Evolutionary conservation across 495 filamentous ascomycete species (phyloP), one percentile per base, ranked within the genome.

Genomic region (Neohortaea acidophila): DNA sequence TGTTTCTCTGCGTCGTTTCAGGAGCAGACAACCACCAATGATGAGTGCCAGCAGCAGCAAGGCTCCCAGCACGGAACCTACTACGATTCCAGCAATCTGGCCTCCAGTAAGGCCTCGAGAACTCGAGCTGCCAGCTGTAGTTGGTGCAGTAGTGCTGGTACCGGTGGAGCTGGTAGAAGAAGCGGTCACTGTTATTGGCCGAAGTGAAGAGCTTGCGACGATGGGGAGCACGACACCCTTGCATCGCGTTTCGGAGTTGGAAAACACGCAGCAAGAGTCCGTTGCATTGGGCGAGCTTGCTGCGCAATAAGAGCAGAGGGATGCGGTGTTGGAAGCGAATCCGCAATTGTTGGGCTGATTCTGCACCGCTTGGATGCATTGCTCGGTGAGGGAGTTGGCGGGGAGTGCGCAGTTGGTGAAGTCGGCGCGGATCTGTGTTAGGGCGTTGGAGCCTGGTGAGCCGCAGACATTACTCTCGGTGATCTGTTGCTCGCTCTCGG

Each of bases 321-420:
- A 85, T 44, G 79, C 61, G 0, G 83, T 70, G 57, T 91, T 96
- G 13, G 70, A 61, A 21, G 70, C 70, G 56, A 75, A 99, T 29
- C 91, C 91, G 59, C 91, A 99, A 49, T 96, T 77, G 23, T 78
- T 59, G 0, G 77, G 75, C 60, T 99, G 85, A 54, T 96, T 99
- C 21, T 64, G 54, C 21, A 70, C 67, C 38, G 76, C 91, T 27
- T 67, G 62, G 25, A 96, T 73, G 62, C 91, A 99, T 36, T 60
- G 62, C 29, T 67, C 69, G 21, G 69, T 76, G 20, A 99, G 65
- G 4, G 91, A 79, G 36, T 81, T 64, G 10, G 76, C 70, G 6
- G 91, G 91, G 35, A 83, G 59, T 9, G 85, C 70, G 59, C 91
- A 99, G 47, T 83, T 79, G 8, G 78, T 80, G 54, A 94, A 94